Base-by-base conservation (phyloP, 495 filamentous ascomycete genomes). In the Pyrenopolyporus hunteri region DNA sequence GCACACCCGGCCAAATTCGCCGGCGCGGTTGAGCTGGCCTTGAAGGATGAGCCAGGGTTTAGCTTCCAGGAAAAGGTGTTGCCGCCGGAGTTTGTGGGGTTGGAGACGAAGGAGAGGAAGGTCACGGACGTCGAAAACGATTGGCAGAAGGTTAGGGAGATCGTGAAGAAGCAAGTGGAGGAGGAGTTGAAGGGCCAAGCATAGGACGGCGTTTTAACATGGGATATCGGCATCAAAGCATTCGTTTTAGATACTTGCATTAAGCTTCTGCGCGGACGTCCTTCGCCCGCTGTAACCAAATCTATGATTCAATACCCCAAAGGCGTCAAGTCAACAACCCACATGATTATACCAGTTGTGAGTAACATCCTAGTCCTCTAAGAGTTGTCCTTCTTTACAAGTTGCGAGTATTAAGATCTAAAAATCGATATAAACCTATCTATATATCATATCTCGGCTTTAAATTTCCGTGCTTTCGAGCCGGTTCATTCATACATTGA, bases 1-100 rank as follows among this genome's bases (percentile, higher is more conserved):
- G 93, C 93, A 6, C 93, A 97, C 76, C 93, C 93, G 2, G 93
- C 93, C 33, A 98, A 98, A 74, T 97, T 97, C 70, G 84, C 85
- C 7, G 80, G 82, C 40, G 92, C 89, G 0, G 92, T 98, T 3
- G 83, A 88, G 53, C 64, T 85, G 29, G 92, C 92, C 1, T 74
- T 97, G 73, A 80, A 83, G 19, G 82, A 79, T 16, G 80, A 88
- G 71, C 62, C 76, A 5, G 83, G 79, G 0, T 97, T 92, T 62
- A 78, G 80, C 42, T 96, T 95, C 68, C 77, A 86, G 35, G 76
- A 74, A 53, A 77, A 85, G 35, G 87, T 96, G 3, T 78, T 95
- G 44, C 93, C 93, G 5, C 69, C 83, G 49, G 89, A 96, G 73
- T 89, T 97, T 64, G 76, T 83, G 17, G 92, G 86, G 5, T 71